A percentile compares a stretch with the other conserved stretches of the same genome.
These are phyloP conservation scores for Cymbopogon citratus DNA, from an alignment of 176 grass and related monocot species.

Conservation along the genomic window DNA sequence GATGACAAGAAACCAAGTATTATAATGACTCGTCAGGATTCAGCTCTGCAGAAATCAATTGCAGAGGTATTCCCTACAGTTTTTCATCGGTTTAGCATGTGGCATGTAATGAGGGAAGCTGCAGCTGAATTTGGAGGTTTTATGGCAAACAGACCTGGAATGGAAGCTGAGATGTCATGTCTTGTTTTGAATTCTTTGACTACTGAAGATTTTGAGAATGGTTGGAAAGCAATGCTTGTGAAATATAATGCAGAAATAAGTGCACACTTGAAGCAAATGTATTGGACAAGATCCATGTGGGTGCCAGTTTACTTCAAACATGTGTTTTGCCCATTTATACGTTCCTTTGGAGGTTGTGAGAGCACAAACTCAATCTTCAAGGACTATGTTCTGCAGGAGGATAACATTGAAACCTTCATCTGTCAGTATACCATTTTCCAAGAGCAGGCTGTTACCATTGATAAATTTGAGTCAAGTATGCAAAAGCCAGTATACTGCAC, in stretches of 20 bases:
- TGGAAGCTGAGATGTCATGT: background rate
- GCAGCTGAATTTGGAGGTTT: background rate
- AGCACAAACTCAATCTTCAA: constrained; percentile 27
- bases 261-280: constrained; percentile 21
- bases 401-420: constrained; percentile 23
- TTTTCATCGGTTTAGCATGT: constrained; percentile 15
- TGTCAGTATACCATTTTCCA: background rate
- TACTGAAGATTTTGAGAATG: constrained; percentile 1
- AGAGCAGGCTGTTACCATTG: background rate
- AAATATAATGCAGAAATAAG: constrained; percentile 12
- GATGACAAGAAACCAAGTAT: constrained; percentile 11
- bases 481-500: background rate
- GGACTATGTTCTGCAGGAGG: background rate
- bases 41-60: background rate
- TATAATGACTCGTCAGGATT: constrained; percentile 23
- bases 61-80: background rate
- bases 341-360: constrained; percentile 2
- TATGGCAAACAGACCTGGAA: background rate
- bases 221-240: constrained; percentile 4
- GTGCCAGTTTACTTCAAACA: constrained; percentile 16
- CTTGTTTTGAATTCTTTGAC: background rate
- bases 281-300: constrained; percentile 18
- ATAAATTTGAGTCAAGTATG: background rate
- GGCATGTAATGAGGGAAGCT: constrained; percentile 28
- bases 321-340: constrained; percentile 13